A percentile compares a stretch with the other conserved stretches of the same genome.
Evolutionary conservation across 352 stramenopile genomes (phyloP).

Genomic region (Pythium chondricola): DNA sequence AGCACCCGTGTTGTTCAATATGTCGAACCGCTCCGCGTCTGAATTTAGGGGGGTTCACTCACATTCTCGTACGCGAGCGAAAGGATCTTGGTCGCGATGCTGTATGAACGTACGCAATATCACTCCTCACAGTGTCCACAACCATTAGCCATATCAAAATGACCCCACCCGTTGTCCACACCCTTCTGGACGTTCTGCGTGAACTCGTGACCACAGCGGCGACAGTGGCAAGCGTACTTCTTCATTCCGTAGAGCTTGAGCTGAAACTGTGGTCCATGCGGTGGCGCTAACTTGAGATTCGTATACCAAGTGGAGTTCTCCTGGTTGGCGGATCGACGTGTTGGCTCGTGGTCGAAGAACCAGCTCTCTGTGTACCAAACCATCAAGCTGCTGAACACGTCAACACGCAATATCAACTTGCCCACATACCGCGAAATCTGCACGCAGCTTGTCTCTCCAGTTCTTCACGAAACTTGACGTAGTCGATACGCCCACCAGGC

Average conservation of each 20-base stretch:
- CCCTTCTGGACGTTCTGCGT: conserved; percentile 80
- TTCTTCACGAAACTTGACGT: conserved; percentile 53
- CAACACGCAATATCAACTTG: not conserved
- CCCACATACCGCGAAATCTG: conserved; percentile 41
- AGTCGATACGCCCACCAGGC: conserved; percentile 59
- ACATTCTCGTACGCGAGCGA: conserved; percentile 83
- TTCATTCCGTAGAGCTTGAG: conserved; percentile 84
- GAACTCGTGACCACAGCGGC: conserved; percentile 54
- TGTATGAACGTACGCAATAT: conserved; percentile 9
- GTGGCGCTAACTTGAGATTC: conserved; percentile 61
- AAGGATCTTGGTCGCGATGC: conserved; percentile 83
- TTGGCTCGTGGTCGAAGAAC: conserved; percentile 81
- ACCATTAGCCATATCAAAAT: not conserved
- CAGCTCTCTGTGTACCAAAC: conserved; percentile 59
- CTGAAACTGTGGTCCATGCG: conserved; percentile 82
- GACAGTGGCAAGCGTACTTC: conserved; percentile 69
- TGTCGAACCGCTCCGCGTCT: no score
- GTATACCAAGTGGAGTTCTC: conserved; percentile 42
- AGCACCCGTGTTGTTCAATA: no score
- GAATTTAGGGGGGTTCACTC: no score
- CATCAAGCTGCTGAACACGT: not conserved
- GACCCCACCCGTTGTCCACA: conserved; percentile 78
- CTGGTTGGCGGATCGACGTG: conserved; percentile 28
- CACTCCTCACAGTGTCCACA: not conserved
- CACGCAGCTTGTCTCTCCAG: conserved; percentile 41